Evolutionary conservation across 2,329 filamentous ascomycete species (phyloP), one percentile per base, ranked within the genome.

Genomic region (Aspergillus fructus): DNA sequence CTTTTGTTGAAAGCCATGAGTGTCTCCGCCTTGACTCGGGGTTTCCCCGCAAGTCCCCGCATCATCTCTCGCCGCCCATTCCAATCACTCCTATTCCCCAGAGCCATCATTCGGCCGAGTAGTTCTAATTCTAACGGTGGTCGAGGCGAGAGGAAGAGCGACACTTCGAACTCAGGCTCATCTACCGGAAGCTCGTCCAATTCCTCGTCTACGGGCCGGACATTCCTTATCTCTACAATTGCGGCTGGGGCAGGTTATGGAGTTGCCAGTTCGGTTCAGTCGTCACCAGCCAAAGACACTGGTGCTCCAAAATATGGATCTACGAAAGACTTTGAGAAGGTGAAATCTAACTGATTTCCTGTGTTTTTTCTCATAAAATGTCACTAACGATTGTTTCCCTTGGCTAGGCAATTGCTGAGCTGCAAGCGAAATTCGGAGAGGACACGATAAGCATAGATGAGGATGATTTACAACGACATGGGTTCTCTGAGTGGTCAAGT

Each of bases 401-500:
- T 60, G n/a, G 60, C 23, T 55, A 85, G 80, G 84, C 84, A 5
- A 83, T 87, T 59, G 66, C 71, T 0, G 84, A 88, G 66, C 73
- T 89, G 15, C 76, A 79, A 53, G 59, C 64, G 0, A 64, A 73
- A 11, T 71, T 89, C 4, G 85, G 85, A 21, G 77, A 85, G 40
- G 85, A 87, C 52, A 72, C 80, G 2, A 82, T 90, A 49, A 86
- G 80, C 64, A 85, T 83, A 12, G 87, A 90, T 64, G 77, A 83
- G 43, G 85, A 87, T 42, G 85, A 86, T 45, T 74, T 90, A 2
- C 81, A 84, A 19, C 73, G 78, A 46, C 88, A 90, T 66, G 86
- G 87, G 13, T 86, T 84, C 70, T 89, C 87, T 0, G 87, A 89
- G 67, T 89, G 86, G 86, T 89, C 86, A 0, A 84, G 85, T 1